These are phyloP conservation scores for Retiboletus flavoniger DNA, from an alignment of 1,284 basidiomycete species.

Conservation along the genomic window DNA sequence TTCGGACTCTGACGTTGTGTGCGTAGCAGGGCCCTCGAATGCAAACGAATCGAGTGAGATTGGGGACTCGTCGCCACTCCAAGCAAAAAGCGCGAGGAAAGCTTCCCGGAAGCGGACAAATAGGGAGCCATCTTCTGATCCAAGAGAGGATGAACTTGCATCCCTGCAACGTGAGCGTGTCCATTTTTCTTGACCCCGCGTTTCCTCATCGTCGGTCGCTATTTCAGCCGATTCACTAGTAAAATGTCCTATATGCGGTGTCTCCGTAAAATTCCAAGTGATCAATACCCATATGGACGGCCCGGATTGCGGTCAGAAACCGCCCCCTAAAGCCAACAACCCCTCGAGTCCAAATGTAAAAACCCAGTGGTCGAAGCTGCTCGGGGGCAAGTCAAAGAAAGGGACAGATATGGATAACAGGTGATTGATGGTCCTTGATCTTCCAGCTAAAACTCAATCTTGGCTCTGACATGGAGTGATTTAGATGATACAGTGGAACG, in stretches of 20 bases:
- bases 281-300: constrained; percentile 61
- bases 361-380: constrained; percentile 51
- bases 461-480: constrained; percentile 24
- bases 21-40: constrained; percentile 30
- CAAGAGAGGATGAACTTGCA: constrained; percentile 29
- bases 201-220: constrained; percentile 3
- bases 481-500: constrained; percentile 43
- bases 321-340: constrained; percentile 23
- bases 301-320: constrained; percentile 45
- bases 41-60: constrained; percentile 26
- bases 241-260: constrained; percentile 57
- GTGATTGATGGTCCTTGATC: constrained; percentile 12
- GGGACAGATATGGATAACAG: constrained; percentile 48
- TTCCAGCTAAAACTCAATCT: constrained; percentile 14
- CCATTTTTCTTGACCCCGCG: not conserved
- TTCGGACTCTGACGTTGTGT: constrained; percentile 25
- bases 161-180: constrained; percentile 18
- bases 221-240: constrained; percentile 38
- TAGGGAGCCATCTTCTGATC: constrained; percentile 25
- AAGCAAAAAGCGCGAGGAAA: constrained; percentile 24
- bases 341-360: constrained; percentile 30
- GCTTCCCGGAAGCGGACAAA: constrained; percentile 5
- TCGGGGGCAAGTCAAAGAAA: constrained; percentile 39
- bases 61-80: constrained; percentile 27
- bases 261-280: constrained; percentile 39